Evolutionary conservation across 2,329 filamentous ascomycete species (phyloP).

Genomic region (Fusarium anthophilum): DNA sequence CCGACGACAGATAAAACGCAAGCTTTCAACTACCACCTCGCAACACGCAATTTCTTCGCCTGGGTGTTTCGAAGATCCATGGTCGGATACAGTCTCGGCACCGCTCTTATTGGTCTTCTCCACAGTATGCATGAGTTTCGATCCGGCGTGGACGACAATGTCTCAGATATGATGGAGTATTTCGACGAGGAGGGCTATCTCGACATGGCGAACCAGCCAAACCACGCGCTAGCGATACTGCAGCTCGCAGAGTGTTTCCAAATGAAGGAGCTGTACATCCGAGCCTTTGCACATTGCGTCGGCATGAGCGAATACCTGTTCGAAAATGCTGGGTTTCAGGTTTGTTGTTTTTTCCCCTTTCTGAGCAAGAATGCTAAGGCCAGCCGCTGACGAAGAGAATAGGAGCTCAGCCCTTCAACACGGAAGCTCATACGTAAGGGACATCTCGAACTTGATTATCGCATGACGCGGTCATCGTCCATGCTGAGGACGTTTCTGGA

Average conservation of each 20-base stretch:
- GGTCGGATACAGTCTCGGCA: constrained; percentile 73
- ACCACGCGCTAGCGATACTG: constrained; percentile 74
- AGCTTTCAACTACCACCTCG: constrained; percentile 70
- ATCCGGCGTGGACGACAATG: constrained; percentile 62
- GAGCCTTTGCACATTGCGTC: constrained; percentile 80
- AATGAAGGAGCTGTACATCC: constrained; percentile 72
- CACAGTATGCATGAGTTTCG: constrained; percentile 72
- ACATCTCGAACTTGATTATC: constrained; percentile 71
- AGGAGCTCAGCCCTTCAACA: constrained; percentile 63
- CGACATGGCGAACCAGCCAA: constrained; percentile 70
- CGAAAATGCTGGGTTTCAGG: constrained; percentile 67
- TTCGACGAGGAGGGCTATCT: constrained; percentile 76
- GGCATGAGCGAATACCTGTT: constrained; percentile 75
- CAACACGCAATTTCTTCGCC: constrained; percentile 79
- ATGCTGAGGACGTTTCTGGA: constrained; percentile 75
- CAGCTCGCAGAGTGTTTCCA: constrained; percentile 74
- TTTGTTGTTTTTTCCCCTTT: constrained; percentile 48
- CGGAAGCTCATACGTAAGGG: constrained; percentile 72
- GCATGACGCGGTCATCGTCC: constrained; percentile 65
- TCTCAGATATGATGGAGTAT: constrained; percentile 70
- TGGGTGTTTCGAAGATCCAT: constrained; percentile 73
- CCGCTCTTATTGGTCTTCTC: constrained; percentile 70
- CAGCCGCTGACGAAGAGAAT: constrained; percentile 36
- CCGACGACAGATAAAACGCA: constrained; percentile 61
- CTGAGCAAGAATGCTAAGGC: not conserved